Percentiles rank a stretch among this genome's conserved stretches.
Conservation (phyloP, 2,329 filamentous ascomycete species). For the Aspergillus jensenii region DNA sequence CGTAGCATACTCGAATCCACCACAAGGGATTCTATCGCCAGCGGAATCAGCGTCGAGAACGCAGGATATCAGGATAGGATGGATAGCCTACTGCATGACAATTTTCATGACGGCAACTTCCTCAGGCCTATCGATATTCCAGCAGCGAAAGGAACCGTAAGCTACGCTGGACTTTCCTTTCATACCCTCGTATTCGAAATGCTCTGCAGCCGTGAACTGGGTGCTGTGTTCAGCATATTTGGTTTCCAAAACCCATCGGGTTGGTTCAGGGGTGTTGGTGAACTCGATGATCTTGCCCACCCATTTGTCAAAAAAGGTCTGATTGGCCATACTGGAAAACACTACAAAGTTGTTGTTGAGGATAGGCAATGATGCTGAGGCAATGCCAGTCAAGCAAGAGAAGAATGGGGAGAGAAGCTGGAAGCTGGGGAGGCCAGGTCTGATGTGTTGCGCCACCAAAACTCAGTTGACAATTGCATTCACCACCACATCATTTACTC, state of each 20-base stretch:
- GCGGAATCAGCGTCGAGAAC: too few relatives aligned
- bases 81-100: background rate
- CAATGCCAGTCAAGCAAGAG: too few relatives aligned
- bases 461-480: too few relatives aligned
- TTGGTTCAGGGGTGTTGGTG: background rate
- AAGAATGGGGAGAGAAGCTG: too few relatives aligned
- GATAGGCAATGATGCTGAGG: too few relatives aligned
- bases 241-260: background rate
- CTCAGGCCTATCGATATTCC: background rate
- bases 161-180: background rate
- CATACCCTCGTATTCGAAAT: background rate
- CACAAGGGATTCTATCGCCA: too few relatives aligned
- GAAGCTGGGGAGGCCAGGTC: too few relatives aligned
- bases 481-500: too few relatives aligned
- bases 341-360: background rate
- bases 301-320: background rate
- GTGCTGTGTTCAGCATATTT: background rate
- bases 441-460: too few relatives aligned
- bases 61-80: too few relatives aligned
- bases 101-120: background rate
- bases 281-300: background rate
- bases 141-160: background rate
- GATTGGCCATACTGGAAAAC: background rate
- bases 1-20: too few relatives aligned
- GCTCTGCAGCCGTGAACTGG: background rate